Evolutionary conservation across 257 asterid species (phyloP).

Genomic region (Parsonsia alboflavescens): DNA sequence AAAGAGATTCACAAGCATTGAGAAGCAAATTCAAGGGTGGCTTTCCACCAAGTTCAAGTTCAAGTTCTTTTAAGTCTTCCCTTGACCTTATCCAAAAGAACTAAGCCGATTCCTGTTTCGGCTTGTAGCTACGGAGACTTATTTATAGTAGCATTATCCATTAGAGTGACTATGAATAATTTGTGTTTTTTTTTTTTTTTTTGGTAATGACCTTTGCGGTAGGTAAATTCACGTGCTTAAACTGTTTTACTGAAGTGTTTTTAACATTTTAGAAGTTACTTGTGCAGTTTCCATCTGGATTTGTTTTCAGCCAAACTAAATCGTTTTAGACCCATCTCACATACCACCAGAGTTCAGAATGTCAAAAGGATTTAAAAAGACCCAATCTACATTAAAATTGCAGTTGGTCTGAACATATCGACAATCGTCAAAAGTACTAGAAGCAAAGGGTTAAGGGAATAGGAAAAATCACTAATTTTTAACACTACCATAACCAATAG

Average conservation of each 20-base stretch:
- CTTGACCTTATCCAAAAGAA: constrained; percentile 8
- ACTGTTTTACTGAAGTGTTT: too few species aligned
- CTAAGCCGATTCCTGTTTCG: too few species aligned
- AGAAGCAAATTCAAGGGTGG: constrained; percentile 37
- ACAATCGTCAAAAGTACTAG: background rate
- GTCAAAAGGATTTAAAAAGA: background rate
- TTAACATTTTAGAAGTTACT: too few species aligned
- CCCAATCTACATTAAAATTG: background rate
- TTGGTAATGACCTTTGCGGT: too few species aligned
- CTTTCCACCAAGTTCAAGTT: constrained; percentile 47
- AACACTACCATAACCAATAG: background rate
- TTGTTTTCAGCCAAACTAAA: background rate
- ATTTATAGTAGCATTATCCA: too few species aligned
- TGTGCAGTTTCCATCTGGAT: background rate
- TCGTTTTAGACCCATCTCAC: background rate
- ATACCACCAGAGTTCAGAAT: background rate
- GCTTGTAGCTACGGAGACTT: background rate
- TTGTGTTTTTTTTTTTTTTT: too few species aligned
- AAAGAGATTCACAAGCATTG: constrained; percentile 34
- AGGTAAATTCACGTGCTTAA: too few species aligned
- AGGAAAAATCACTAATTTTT: background rate
- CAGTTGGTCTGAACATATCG: background rate
- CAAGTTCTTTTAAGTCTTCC: constrained; percentile 45
- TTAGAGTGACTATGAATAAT: too few species aligned
- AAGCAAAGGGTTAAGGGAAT: background rate